Evolutionary conservation across 805 yeast species (phyloP).

Genomic region (Pichia manshurica): DNA sequence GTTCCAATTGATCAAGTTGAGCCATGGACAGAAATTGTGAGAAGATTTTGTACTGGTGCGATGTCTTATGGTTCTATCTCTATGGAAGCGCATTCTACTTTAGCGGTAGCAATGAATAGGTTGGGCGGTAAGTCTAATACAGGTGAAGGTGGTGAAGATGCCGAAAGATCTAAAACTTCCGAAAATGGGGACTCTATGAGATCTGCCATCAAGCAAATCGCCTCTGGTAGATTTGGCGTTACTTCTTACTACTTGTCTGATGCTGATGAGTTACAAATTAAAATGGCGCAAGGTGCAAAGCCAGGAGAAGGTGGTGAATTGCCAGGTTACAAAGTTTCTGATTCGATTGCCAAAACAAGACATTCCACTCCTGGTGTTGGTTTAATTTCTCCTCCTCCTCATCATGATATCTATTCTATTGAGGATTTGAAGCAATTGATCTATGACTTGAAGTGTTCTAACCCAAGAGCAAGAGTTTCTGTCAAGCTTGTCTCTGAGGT

Average conservation of each 20-base stretch:
- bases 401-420: slow-evolving; percentile 95
- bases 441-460: slow-evolving; percentile 92
- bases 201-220: slow-evolving; percentile 97
- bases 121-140: slow-evolving; percentile 97
- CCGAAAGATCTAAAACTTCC: slow-evolving; percentile 75
- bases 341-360: slow-evolving; percentile 86
- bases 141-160: slow-evolving; percentile 99
- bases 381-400: slow-evolving; percentile 96
- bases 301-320: slow-evolving; percentile 99
- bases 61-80: slow-evolving; percentile 99
- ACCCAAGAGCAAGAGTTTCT: slow-evolving; percentile 95
- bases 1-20: slow-evolving; percentile 97
- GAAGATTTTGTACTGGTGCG: slow-evolving; percentile 98
- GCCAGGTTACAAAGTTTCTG: slow-evolving; percentile 89
- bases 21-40: slow-evolving; percentile 98
- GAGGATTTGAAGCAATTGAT: slow-evolving; percentile 96
- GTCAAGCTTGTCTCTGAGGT: slow-evolving; percentile 96
- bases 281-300: slow-evolving; percentile 99
- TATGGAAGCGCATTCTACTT: slow-evolving; percentile 95
- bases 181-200: slow-evolving; percentile 96
- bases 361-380: slow-evolving; percentile 97
- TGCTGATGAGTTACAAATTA: slow-evolving; percentile 95
- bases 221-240: slow-evolving; percentile 97
- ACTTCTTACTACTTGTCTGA: slow-evolving; percentile 91
- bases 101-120: slow-evolving; percentile 98